These are phyloP conservation scores for Alternaria sp. DNA, from an alignment of 2,329 filamentous ascomycete genomes.

Conservation along the genomic window DNA sequence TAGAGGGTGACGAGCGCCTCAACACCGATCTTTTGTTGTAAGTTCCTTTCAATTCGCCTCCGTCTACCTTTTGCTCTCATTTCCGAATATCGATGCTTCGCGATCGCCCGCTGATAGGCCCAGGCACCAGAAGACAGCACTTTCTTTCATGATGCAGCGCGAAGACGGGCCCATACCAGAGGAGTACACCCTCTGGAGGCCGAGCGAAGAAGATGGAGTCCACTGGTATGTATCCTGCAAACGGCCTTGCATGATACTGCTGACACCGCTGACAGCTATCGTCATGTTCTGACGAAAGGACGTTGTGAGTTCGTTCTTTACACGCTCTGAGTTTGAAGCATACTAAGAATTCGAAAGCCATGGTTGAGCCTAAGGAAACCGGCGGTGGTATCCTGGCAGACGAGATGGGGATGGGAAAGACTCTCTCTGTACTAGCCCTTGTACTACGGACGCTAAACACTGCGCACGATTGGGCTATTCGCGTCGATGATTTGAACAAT, in stretches of 20 bases:
- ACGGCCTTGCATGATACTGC: not conserved
- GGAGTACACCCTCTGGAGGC: conserved; percentile 37
- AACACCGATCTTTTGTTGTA: conserved; percentile 24
- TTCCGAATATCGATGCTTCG: not conserved
- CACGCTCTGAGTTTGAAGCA: not conserved
- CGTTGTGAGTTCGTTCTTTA: conserved; percentile 12
- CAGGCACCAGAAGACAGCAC: conserved; percentile 36
- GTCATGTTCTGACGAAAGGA: conserved; percentile 51
- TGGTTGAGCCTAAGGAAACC: conserved; percentile 29
- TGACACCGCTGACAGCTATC: conserved; percentile 32
- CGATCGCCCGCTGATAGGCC: not conserved
- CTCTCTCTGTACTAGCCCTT: conserved; percentile 60
- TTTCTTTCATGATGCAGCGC: conserved; percentile 39
- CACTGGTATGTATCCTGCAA: conserved; percentile 18
- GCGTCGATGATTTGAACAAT: not conserved
- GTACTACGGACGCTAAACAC: conserved; percentile 52
- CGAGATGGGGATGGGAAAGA: conserved; percentile 68
- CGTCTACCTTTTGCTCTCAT: not conserved
- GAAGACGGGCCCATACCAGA: conserved; percentile 41
- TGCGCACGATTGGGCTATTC: conserved; percentile 47
- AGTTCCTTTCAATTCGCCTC: not conserved
- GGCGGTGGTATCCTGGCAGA: conserved; percentile 63
- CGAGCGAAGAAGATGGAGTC: conserved; percentile 23
- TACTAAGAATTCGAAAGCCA: not conserved
- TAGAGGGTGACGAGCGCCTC: conserved; percentile 33